Base-by-base conservation (phyloP, 257 asterid genomes). In the Anisodus tanguticus region DNA sequence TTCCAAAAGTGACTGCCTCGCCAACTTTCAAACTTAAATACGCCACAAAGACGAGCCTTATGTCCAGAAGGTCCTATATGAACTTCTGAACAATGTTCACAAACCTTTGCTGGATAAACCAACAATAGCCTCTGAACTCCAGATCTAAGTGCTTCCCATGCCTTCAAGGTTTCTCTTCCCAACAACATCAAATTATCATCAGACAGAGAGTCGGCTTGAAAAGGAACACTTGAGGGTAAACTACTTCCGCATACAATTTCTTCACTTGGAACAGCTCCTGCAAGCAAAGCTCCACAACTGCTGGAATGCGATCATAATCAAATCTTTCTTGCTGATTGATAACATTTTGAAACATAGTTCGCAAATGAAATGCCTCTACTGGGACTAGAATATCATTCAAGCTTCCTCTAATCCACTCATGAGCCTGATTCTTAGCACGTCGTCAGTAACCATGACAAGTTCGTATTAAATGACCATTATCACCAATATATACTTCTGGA, bases 1-100 rank as follows among this genome's bases (percentile, higher is more conserved):
- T 80, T 83, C 99, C 98, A 96, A 60, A 89, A 88, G 79, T 94
- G 98, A 31, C 83, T 86, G 83, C 98, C 98, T 0, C 86, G 91
- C 93, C 93, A 92, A 37, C 83, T 86, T 87, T 94, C 91, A 55
- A 85, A 74, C 89, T 93, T 92, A 51, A 96, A 94, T 80, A 92
- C 90, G 86, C 99, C 98, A 85, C 99, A 94, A 76, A 86, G 91
- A 55, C 95, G 92, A 85, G 98, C 98, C 83, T 86, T 90, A 83
- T 96, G 98, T 53, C 98, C 97, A 2, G 94, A 96, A 43, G 93
- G 93, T 39, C 98, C 98, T 41, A 96, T 95, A 9, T 92, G 98
- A 69, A 96, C 98, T 89, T 94, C 99, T 0, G 90, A 84, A 82
- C 99, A 96, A 85, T 89, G 89, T 79, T 92, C 90, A 49, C 98